A percentile compares a stretch with the other conserved stretches of the same genome.
These are phyloP conservation scores for Sporothrix brunneoviolacea DNA, from an alignment of 2,329 filamentous ascomycete species.

Conservation along the genomic window DNA sequence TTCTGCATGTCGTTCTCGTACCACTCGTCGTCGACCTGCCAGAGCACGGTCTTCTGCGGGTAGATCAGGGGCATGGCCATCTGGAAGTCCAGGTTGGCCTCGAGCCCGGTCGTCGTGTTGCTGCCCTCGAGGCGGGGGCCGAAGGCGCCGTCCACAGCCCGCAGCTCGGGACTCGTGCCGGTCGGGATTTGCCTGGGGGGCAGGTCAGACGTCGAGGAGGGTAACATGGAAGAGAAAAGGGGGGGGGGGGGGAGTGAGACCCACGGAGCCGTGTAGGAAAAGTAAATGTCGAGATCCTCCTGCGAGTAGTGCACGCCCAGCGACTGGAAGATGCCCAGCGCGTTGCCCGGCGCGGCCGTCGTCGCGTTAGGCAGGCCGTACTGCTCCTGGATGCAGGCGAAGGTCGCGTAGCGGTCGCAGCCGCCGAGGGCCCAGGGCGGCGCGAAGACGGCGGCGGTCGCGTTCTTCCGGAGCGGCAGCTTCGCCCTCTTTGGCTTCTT, in stretches of 20 bases:
- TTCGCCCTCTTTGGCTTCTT: no score
- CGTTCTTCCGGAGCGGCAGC: no score
- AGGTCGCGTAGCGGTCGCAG: no score
- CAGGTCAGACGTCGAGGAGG: no score
- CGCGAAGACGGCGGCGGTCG: no score
- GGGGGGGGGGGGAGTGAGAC: no score
- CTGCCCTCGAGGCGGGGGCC: constrained; percentile 12
- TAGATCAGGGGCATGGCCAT: constrained; percentile 41
- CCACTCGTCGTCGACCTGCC: constrained; percentile 23
- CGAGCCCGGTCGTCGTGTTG: constrained; percentile 30
- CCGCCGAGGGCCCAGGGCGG: no score
- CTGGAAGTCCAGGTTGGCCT: constrained; percentile 41
- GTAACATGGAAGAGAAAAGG: no score
- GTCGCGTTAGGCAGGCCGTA: constrained; percentile 18
- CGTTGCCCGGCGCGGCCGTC: constrained; percentile 8
- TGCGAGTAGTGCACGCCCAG: constrained; percentile 19
- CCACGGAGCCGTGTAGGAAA: no score
- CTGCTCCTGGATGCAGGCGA: constrained; percentile 14
- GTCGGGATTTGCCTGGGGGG: constrained; percentile 20
- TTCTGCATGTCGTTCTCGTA: constrained; percentile 19
- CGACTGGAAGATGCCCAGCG: constrained; percentile 20
- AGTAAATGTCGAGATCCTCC: constrained; percentile 19
- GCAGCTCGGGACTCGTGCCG: constrained; percentile 20
- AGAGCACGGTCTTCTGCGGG: constrained; percentile 36
- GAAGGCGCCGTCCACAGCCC: constrained; percentile 9